phyloP scores from a whole-genome alignment of 768 basidiomycete species.

The Phanerochaete sordida region DNA sequence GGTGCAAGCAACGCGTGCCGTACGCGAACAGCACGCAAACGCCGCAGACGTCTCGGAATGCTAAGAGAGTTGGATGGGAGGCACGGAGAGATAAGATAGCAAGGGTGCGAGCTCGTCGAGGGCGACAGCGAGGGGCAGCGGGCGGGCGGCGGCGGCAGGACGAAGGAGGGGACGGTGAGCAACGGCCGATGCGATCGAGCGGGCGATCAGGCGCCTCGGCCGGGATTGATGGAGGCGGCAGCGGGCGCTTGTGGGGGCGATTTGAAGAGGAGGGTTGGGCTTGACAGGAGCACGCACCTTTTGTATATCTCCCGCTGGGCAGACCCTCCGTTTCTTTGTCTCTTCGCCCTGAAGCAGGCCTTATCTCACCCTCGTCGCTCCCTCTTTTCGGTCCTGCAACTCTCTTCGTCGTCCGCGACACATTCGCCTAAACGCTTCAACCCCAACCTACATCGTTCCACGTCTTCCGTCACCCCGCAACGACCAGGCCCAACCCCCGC shows the following conservation, averaged over 20 bases:
- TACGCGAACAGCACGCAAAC: no score
- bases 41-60: no score
- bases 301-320: constrained; percentile 4
- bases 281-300: constrained; percentile 1
- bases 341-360: constrained; percentile 4
- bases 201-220: neutral
- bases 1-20: no score
- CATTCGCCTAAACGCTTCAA: neutral
- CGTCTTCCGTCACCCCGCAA: neutral
- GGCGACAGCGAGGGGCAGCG: neutral
- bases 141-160: no score
- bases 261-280: neutral
- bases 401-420: neutral
- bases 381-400: constrained; percentile 6
- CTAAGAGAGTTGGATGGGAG: no score
- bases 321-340: neutral
- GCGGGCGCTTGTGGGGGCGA: neutral
- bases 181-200: neutral
- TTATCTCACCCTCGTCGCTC: constrained; percentile 15
- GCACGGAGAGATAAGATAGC: neutral
- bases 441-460: neutral
- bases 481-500: neutral
- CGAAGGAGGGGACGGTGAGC: neutral
- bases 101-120: neutral
- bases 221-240: neutral